Percentiles rank a stretch among this genome's conserved stretches.
Evolutionary conservation across 163 green algal genomes (phyloP).

Genomic region (Scenedesmus sp.): DNA sequence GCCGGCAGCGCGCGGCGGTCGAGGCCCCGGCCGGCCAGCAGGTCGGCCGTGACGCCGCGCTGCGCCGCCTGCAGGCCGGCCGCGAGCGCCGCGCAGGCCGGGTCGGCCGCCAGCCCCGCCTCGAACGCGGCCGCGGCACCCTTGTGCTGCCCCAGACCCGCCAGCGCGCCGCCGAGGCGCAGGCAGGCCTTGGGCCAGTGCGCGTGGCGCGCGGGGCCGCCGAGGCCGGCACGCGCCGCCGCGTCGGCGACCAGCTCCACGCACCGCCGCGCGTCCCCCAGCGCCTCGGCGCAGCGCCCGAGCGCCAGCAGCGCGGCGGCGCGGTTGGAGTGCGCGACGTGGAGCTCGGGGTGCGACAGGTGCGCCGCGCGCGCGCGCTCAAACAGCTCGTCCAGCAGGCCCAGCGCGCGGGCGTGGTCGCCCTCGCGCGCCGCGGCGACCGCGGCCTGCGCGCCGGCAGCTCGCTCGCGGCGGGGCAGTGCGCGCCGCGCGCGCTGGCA

Average conservation of each 20-base stretch:
- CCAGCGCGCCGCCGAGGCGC: conserved; percentile 21
- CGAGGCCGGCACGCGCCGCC: conserved; percentile 2
- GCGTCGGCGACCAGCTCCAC: background rate
- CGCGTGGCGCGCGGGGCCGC: background rate
- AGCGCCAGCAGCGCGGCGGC: conserved; percentile 27
- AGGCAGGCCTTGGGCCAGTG: conserved; percentile 29
- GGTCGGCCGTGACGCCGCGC: background rate
- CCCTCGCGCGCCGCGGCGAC: conserved; percentile 16
- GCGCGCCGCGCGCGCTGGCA: too few relatives aligned
- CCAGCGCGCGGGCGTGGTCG: background rate
- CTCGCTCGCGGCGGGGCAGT: too few relatives aligned
- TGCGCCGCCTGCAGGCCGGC: background rate
- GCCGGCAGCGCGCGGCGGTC: conserved; percentile 27
- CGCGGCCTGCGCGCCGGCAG: too few relatives aligned
- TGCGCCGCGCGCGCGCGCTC: background rate
- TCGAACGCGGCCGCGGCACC: conserved; percentile 28
- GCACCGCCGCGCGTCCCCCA: conserved; percentile 32
- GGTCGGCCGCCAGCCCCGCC: conserved; percentile 26
- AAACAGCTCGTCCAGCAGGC: background rate
- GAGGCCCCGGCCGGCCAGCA: too few relatives aligned
- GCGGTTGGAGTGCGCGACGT: conserved; percentile 11
- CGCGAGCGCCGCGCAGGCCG: background rate
- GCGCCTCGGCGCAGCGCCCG: background rate
- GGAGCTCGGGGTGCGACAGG: conserved; percentile 22
- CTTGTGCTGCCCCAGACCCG: conserved; percentile 2